Percentiles rank a stretch among this genome's conserved stretches.
phyloP scores from a whole-genome alignment of 495 filamentous ascomycete genomes.

The Penicillium desertorum region DNA sequence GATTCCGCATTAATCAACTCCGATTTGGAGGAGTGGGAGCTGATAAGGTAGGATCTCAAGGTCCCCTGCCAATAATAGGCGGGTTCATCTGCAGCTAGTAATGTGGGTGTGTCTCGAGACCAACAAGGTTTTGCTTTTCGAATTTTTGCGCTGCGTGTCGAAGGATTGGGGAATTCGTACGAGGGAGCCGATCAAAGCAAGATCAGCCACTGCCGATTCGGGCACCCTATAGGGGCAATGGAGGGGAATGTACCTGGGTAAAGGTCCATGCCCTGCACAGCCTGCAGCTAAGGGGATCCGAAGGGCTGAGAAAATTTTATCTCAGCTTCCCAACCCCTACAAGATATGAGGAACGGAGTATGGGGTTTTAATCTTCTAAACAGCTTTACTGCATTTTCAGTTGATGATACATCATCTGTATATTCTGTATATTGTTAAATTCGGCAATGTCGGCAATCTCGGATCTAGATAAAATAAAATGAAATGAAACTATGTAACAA shows the following conservation, averaged over 20 bases:
- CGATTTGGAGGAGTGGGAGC: constrained; percentile 13
- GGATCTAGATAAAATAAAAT: not conserved
- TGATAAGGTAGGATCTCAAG: constrained; percentile 19
- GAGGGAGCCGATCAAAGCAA: constrained; percentile 11
- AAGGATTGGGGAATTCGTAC: constrained; percentile 16
- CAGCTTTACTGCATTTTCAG: not conserved
- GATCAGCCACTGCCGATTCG: constrained; percentile 15
- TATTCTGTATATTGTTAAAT: not conserved
- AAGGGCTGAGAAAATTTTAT: constrained; percentile 7
- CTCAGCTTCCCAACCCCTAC: constrained; percentile 1
- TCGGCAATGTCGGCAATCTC: not conserved
- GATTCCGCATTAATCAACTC: constrained; percentile 19
- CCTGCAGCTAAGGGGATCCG: constrained; percentile 15
- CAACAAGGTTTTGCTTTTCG: constrained; percentile 10
- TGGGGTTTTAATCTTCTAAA: not conserved
- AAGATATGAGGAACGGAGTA: no score
- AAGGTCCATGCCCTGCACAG: constrained; percentile 8
- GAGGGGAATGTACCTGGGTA: constrained; percentile 13
- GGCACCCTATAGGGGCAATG: constrained; percentile 10
- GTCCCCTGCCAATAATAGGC: constrained; percentile 21
- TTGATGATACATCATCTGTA: not conserved
- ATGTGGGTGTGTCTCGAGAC: constrained; percentile 19
- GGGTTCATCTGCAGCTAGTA: constrained; percentile 17
- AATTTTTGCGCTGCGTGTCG: constrained; percentile 14
- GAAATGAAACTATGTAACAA: not conserved